Conservation (phyloP, 768 basidiomycete genomes). For the Phylloporus scabripes region DNA sequence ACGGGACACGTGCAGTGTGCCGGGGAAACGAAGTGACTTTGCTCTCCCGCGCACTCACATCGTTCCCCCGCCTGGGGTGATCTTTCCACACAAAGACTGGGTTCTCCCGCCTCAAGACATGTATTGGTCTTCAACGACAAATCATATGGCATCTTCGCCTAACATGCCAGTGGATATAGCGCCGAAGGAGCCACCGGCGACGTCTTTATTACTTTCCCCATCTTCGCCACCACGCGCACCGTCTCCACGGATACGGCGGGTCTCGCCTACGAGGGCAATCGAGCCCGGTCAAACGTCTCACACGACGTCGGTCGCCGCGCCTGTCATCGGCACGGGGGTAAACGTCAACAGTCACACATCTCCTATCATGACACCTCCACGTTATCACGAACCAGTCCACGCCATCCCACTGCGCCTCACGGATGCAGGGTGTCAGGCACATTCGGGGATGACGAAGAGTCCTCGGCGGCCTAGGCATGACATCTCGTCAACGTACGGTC, state of each 20-base stretch:
- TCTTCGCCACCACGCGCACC: conserved; percentile 9
- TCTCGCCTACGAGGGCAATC: conserved; percentile 10
- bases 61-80: conserved; percentile 25
- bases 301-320: background rate
- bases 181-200: conserved; percentile 6
- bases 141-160: conserved; percentile 5
- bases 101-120: conserved; percentile 9
- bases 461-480: conserved; percentile 19
- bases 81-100: conserved; percentile 22
- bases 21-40: conserved; percentile 10
- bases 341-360: conserved; percentile 9
- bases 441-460: conserved; percentile 3
- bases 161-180: background rate
- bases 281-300: conserved; percentile 3
- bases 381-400: conserved; percentile 15
- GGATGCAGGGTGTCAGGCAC: conserved; percentile 25
- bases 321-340: background rate
- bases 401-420: conserved; percentile 16
- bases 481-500: background rate
- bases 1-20: conserved; percentile 8
- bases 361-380: conserved; percentile 14
- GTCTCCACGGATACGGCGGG: conserved; percentile 12
- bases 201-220: conserved; percentile 14
- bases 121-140: conserved; percentile 5
- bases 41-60: conserved; percentile 4